A percentile compares a stretch with the other conserved stretches of the same genome.
phyloP scores from a whole-genome alignment of 805 yeast species.

The Cyberlindnera saturnus region DNA sequence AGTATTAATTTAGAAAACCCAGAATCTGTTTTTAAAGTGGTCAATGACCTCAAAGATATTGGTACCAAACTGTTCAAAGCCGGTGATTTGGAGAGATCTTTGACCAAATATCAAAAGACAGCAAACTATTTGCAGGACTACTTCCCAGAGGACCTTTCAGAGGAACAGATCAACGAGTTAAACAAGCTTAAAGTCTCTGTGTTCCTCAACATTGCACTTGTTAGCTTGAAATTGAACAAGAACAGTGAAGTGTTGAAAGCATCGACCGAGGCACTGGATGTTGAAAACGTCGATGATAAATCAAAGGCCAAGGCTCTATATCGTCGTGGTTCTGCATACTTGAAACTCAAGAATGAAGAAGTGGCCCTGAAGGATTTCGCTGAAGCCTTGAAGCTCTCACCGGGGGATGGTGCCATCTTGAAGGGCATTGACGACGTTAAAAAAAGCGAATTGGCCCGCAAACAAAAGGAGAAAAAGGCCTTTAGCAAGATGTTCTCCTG shows the following conservation, averaged over 20 bases:
- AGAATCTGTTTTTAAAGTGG: constrained; percentile 63
- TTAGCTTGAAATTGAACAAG: constrained; percentile 57
- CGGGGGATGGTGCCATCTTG: constrained; percentile 65
- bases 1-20: constrained; percentile 52
- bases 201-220: constrained; percentile 68
- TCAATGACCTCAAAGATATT: constrained; percentile 59
- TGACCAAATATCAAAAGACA: constrained; percentile 69
- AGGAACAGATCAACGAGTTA: constrained; percentile 44
- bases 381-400: constrained; percentile 57
- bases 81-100: constrained; percentile 51
- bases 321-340: constrained; percentile 76
- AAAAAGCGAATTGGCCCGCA: constrained; percentile 42
- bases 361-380: constrained; percentile 62
- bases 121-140: constrained; percentile 62
- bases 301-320: constrained; percentile 80
- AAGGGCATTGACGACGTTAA: constrained; percentile 60
- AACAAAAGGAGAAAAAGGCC: constrained; percentile 67
- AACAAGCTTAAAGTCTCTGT: constrained; percentile 56
- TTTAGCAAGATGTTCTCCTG: constrained; percentile 59
- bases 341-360: constrained; percentile 59
- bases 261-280: constrained; percentile 61
- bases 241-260: constrained; percentile 50
- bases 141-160: constrained; percentile 62
- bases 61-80: constrained; percentile 74
- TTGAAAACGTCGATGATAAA: constrained; percentile 47